Evolutionary conservation across 2,329 filamentous ascomycete species (phyloP), one percentile per base, ranked within the genome.

Genomic region (Drechslerella coelobrocha): DNA sequence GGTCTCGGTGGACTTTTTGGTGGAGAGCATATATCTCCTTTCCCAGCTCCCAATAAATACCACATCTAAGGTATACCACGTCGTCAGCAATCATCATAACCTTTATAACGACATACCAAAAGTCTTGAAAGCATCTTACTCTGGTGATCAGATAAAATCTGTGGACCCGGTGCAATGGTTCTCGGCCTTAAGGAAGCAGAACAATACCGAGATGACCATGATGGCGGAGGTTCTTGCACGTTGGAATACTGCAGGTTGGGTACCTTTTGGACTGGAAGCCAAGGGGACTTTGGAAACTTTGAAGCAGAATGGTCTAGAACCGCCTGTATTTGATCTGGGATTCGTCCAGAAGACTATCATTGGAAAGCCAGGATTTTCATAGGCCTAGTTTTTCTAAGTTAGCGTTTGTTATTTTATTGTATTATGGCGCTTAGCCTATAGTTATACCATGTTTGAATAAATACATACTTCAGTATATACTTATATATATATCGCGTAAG

Each of bases 151-250:
- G 19, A 52, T 61, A 47, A 37, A 17, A 8, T 52, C 56, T 31
- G 56, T 52, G 6, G 56, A 61, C 21, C 56, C 56, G 10, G 56
- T 24, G 17, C 4, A 52, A 41, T 61, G 56, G 56, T 61, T 61
- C 21, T 19, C 45, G 3, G 56, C 56, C 2, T 31, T 61, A 31
- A 51, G 56, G n/a, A 48, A 27, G 12, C 56, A 50, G 9, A 52
- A 61, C 12, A 31, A 61, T 31, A 61, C 56, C 6, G 56, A 61
- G 17, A 61, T 61, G 10, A 61, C 56, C 3, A 61, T 61, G 56
- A 52, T 61, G 56, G 56, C 56, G 29, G 56, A 61, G 47, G 56
- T 61, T 23, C 31, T 61, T 3, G 27, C 45, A 23, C 56, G 56
- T 17, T 61, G 56, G 56, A 45, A 61, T 52, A 29, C 19, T 8